These are phyloP conservation scores for Quercus bicolor DNA, from an alignment of 306 rosid species.

Conservation along the genomic window DNA sequence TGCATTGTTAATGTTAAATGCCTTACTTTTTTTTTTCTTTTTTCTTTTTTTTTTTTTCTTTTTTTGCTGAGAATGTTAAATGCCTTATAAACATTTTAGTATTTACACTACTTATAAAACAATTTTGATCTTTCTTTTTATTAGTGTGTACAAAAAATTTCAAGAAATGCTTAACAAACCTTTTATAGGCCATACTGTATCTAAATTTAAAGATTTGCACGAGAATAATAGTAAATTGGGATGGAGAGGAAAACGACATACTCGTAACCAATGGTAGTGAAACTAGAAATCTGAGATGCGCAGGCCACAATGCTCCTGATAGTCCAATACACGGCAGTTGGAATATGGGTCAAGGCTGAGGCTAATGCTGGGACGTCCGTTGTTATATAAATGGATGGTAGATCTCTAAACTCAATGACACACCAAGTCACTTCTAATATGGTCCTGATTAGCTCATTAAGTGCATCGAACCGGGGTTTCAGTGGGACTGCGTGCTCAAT, in stretches of 20 bases:
- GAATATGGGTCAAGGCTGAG: conserved; percentile 32
- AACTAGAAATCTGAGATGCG: conserved; percentile 40
- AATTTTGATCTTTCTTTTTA: no score
- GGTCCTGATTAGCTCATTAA: conserved; percentile 34
- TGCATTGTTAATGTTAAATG: no score
- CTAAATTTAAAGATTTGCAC: no score
- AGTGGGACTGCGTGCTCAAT: conserved; percentile 29
- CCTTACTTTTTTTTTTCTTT: no score
- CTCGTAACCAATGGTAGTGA: conserved; percentile 47
- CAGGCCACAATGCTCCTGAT: conserved; percentile 40
- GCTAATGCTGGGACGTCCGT: background rate
- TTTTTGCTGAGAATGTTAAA: no score
- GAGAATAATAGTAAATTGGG: background rate
- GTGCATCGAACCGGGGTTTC: conserved; percentile 48
- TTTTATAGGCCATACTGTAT: no score
- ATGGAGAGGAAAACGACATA: conserved; percentile 18
- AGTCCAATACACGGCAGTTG: conserved; percentile 44
- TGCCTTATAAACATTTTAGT: no score
- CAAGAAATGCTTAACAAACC: no score
- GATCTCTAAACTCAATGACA: conserved; percentile 35
- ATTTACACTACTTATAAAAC: no score
- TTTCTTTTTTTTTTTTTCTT: no score
- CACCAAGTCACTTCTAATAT: conserved; percentile 41
- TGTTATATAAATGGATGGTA: conserved; percentile 36
- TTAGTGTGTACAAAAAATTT: background rate